A percentile compares a stretch with the other conserved stretches of the same genome.
Evolutionary conservation across 495 filamentous ascomycete species (phyloP).

Genomic region (Lepraria neglecta): DNA sequence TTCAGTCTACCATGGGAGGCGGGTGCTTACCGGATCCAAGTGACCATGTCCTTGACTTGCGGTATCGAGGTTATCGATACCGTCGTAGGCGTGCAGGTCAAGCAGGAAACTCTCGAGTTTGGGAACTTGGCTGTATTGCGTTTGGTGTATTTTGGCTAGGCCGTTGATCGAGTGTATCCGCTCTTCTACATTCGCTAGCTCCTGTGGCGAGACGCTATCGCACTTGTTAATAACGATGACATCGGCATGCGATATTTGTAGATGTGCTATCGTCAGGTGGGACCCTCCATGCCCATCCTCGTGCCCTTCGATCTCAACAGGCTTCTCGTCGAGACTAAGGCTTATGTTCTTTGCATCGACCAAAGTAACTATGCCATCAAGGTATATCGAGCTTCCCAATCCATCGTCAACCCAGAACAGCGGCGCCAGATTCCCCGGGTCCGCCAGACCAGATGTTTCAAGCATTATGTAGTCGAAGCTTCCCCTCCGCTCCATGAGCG

Average conservation of each 20-base stretch:
- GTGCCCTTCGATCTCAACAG: slow-evolving; percentile 38
- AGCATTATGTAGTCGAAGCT: slow-evolving; percentile 97
- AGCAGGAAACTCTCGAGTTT: slow-evolving; percentile 77
- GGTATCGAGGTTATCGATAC: slow-evolving; percentile 59
- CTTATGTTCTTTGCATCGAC: slow-evolving; percentile 93
- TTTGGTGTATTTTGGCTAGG: slow-evolving; percentile 76
- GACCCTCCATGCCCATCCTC: slow-evolving; percentile 51
- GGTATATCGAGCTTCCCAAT: slow-evolving; percentile 85
- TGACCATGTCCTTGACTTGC: slow-evolving; percentile 64
- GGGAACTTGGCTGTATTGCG: slow-evolving; percentile 70
- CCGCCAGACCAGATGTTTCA: slow-evolving; percentile 91
- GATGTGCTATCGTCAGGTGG: slow-evolving; percentile 79
- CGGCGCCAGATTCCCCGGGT: slow-evolving; percentile 92
- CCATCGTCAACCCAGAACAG: slow-evolving; percentile 97
- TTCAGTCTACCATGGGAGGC: background rate
- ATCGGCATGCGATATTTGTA: slow-evolving; percentile 97
- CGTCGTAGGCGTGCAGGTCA: slow-evolving; percentile 89
- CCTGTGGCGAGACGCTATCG: slow-evolving; percentile 69
- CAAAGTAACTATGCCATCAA: slow-evolving; percentile 93
- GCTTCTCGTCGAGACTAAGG: slow-evolving; percentile 65
- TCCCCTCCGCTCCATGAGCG: slow-evolving; percentile 89
- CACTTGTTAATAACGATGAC: slow-evolving; percentile 90
- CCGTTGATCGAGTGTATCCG: slow-evolving; percentile 81
- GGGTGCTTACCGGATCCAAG: slow-evolving; percentile 64
- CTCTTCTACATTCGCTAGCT: slow-evolving; percentile 57